Evolutionary conservation across 192 early-diverging fungal species (phyloP).

Genomic region (Mortierella claussenii): DNA sequence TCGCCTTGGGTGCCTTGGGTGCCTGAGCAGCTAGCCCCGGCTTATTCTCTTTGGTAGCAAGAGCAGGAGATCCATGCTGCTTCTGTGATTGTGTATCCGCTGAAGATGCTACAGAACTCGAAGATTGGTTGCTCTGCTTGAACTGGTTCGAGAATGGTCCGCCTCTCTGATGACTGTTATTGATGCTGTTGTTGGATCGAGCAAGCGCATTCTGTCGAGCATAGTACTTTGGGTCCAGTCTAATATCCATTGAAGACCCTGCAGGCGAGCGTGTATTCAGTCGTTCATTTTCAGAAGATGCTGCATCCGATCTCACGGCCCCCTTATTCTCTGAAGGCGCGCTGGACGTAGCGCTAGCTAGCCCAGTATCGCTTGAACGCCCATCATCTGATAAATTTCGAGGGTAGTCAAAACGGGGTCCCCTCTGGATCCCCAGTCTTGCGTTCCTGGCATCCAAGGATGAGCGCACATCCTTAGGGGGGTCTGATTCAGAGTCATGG

Average conservation of each 20-base stretch:
- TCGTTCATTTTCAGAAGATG: no score
- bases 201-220: slow-evolving; percentile 1
- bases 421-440: slow-evolving; percentile 15
- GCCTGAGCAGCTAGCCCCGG: no score
- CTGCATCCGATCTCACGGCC: background rate
- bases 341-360: background rate
- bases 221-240: slow-evolving; percentile 14
- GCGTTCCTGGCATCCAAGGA: slow-evolving; percentile 25
- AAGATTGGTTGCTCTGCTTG: no score
- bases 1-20: no score
- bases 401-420: background rate
- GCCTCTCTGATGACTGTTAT: slow-evolving; percentile 5
- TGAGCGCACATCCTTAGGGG: slow-evolving; percentile 22
- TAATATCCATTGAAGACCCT: slow-evolving; percentile 11
- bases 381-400: background rate
- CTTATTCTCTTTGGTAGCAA: no score
- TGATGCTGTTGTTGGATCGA: no score
- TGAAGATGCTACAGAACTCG: no score
- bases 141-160: background rate
- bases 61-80: no score
- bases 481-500: slow-evolving; percentile 9
- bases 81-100: no score
- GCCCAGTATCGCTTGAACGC: background rate
- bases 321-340: background rate
- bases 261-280: no score